Conservation (phyloP, 2,329 filamentous ascomycete species). For the Diplocarpon rosae region DNA sequence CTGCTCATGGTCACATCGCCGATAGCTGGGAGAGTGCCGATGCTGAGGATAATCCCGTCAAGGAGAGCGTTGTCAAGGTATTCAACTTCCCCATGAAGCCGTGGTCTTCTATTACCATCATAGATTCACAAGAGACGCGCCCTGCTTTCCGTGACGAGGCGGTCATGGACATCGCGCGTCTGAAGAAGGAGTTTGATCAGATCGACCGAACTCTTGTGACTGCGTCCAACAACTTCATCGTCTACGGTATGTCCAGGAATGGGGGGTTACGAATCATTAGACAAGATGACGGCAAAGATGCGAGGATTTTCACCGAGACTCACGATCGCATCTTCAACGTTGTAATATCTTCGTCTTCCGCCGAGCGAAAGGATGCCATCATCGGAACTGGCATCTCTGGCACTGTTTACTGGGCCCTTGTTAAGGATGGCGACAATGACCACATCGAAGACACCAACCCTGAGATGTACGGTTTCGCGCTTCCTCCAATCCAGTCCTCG, state of each 20-base stretch:
- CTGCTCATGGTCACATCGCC: conserved; percentile 46
- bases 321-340: conserved; percentile 95
- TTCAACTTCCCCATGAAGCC: conserved; percentile 96
- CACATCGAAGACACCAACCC: conserved; percentile 67
- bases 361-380: conserved; percentile 63
- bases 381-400: conserved; percentile 91
- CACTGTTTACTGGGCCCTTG: conserved; percentile 88
- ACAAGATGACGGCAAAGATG: conserved; percentile 85
- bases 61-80: conserved; percentile 70
- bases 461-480: conserved; percentile 76
- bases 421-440: conserved; percentile 67
- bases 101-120: conserved; percentile 80
- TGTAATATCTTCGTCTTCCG: conserved; percentile 60
- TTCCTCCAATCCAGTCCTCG: conserved; percentile 74
- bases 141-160: conserved; percentile 64
- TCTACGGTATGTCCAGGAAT: conserved; percentile 87
- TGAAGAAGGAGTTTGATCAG: conserved; percentile 98
- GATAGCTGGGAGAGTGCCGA: conserved; percentile 90
- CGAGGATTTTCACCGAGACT: conserved; percentile 82
- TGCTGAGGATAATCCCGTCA: conserved; percentile 52
- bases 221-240: conserved; percentile 82
- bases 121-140: conserved; percentile 43
- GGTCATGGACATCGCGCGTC: conserved; percentile 82
- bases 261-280: conserved; percentile 87
- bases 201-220: conserved; percentile 88